Evolutionary conservation across 73 alveolate species (phyloP).

Genomic region (Paramecium pentaurelia): DNA sequence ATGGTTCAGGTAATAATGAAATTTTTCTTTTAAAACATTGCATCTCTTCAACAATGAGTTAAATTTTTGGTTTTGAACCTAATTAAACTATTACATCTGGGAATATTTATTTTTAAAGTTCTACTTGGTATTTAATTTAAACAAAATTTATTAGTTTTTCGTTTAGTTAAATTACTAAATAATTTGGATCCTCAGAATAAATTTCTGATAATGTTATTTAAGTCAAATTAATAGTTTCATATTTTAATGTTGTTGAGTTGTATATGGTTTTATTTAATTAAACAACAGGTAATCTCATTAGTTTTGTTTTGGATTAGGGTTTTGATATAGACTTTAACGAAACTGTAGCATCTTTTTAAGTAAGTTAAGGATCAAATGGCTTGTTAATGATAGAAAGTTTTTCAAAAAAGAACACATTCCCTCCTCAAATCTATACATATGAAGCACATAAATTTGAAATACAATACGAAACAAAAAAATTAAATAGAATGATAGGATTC

Average conservation of each 20-base stretch:
- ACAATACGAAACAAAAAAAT: neutral
- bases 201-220: neutral
- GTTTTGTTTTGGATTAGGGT: neutral
- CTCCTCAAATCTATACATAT: neutral
- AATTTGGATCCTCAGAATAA: neutral
- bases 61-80: neutral
- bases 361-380: neutral
- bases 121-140: neutral
- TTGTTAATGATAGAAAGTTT: neutral
- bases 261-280: too few relatives aligned
- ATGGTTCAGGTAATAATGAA: neutral
- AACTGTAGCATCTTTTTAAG: neutral
- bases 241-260: neutral
- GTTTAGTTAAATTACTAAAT: neutral
- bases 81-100: neutral
- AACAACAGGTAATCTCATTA: neutral
- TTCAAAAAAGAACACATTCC: neutral
- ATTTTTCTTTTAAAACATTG: neutral
- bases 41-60: neutral
- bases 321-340: neutral
- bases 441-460: neutral
- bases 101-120: neutral
- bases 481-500: neutral
- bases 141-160: neutral
- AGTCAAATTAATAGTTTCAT: neutral